Percentiles rank a stretch among this genome's conserved stretches.
These are phyloP conservation scores for Chrysoporthe austroafricana DNA, from an alignment of 2,329 filamentous ascomycete genomes.

Conservation along the genomic window DNA sequence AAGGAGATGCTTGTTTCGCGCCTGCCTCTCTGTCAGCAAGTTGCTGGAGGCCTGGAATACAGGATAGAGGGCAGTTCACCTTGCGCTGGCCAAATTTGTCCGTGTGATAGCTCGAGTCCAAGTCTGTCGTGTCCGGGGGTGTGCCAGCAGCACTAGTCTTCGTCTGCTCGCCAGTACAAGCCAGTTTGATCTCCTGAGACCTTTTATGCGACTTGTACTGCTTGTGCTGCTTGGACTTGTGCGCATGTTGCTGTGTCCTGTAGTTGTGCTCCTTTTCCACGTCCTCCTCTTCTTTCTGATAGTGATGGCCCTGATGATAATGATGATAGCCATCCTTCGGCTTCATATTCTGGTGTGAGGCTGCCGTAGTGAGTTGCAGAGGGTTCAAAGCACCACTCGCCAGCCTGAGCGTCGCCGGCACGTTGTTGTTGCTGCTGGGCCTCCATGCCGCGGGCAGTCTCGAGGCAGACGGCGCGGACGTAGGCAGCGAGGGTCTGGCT, in stretches of 20 bases:
- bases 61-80: background rate
- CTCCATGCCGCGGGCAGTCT: conserved; percentile 32
- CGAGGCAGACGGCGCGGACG: conserved; percentile 47
- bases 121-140: background rate
- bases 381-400: conserved; percentile 54
- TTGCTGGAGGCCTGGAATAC: conserved; percentile 18
- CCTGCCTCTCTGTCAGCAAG: conserved; percentile 37
- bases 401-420: conserved; percentile 41
- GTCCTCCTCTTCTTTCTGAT: conserved; percentile 27
- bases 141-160: background rate
- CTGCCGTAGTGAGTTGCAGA: conserved; percentile 45
- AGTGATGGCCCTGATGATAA: conserved; percentile 22
- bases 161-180: background rate
- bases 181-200: background rate
- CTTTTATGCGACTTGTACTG: conserved; percentile 19
- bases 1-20: conserved; percentile 32
- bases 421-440: conserved; percentile 34
- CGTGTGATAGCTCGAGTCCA: background rate
- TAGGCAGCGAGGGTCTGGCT: conserved; percentile 47
- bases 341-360: conserved; percentile 27
- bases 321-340: conserved; percentile 36
- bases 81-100: conserved; percentile 15
- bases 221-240: conserved; percentile 32
- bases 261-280: conserved; percentile 32
- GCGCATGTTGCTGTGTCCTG: conserved; percentile 33